Evolutionary conservation across 169 alveolate species (phyloP).

Genomic region (Cryptosporidium sp.): DNA sequence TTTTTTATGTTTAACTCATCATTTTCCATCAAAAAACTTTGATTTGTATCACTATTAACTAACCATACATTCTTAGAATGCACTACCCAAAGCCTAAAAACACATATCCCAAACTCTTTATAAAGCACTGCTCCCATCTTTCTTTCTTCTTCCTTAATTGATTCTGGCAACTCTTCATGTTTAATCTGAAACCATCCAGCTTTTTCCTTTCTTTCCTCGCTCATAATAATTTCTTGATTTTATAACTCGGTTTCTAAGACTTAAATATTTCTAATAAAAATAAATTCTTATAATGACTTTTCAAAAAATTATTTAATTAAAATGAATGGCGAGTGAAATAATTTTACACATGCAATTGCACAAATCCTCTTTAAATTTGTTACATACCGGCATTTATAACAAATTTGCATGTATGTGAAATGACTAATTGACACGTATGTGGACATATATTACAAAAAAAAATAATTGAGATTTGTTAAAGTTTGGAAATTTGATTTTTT

Average conservation of each 20-base stretch:
- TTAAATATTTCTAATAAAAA: neutral
- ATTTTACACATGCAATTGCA: neutral
- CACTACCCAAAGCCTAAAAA: constrained; percentile 59
- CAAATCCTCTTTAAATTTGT: neutral
- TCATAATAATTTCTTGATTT: neutral
- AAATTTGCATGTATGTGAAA: neutral
- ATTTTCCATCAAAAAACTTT: constrained; percentile 27
- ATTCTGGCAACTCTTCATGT: constrained; percentile 19
- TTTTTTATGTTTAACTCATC: constrained; percentile 19
- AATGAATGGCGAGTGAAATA: neutral
- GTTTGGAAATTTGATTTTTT: neutral
- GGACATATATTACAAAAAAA: neutral
- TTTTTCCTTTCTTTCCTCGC: neutral
- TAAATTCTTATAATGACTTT: neutral
- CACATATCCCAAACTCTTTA: constrained; percentile 27
- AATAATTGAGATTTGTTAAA: neutral
- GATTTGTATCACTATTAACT: neutral
- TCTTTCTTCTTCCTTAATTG: neutral
- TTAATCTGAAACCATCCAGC: constrained; percentile 9
- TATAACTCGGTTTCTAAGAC: neutral
- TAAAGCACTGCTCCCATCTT: constrained; percentile 38
- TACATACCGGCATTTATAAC: constrained; percentile 2
- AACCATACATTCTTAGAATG: constrained; percentile 50
- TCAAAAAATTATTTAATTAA: neutral
- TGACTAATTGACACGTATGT: neutral